Percentiles rank a stretch among this genome's conserved stretches.
Evolutionary conservation across 2,329 filamentous ascomycete genomes (phyloP).

Genomic region (Ceratocystis harringtonii): DNA sequence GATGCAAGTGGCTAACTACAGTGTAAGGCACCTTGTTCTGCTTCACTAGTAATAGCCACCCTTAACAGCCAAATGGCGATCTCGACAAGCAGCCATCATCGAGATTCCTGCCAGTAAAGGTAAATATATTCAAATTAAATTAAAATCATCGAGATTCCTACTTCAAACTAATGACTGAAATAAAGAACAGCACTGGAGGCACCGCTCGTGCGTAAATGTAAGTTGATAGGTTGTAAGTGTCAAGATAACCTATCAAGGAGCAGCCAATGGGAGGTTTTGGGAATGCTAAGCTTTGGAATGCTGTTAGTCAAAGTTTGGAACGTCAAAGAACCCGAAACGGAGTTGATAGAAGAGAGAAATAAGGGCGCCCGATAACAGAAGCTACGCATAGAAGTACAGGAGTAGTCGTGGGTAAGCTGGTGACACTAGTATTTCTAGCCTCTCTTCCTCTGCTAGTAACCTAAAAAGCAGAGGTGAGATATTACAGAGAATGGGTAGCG

Average conservation of each 20-base stretch:
- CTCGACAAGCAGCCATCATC: background rate
- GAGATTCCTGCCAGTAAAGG: background rate
- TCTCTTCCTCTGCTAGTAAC: background rate
- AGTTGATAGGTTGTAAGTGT: background rate
- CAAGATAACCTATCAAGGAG: background rate
- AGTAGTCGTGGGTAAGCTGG: background rate
- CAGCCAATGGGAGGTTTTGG: background rate
- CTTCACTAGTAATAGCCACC: too few relatives aligned
- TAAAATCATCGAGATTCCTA: background rate
- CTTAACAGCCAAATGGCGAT: background rate
- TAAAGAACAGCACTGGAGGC: background rate
- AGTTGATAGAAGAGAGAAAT: too few relatives aligned
- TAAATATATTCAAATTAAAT: too few relatives aligned
- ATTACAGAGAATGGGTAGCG: background rate
- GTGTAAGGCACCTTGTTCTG: background rate
- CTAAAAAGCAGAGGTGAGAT: background rate
- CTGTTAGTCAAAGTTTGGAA: background rate
- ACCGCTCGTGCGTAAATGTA: background rate
- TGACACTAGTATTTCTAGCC: background rate
- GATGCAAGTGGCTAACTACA: background rate
- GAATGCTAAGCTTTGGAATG: background rate
- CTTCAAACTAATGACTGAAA: background rate
- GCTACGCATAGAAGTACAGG: background rate
- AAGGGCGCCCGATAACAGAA: background rate
- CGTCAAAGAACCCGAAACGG: background rate